Conservation (phyloP, 2,329 filamentous ascomycete species). For the Fusarium sambucinum region DNA sequence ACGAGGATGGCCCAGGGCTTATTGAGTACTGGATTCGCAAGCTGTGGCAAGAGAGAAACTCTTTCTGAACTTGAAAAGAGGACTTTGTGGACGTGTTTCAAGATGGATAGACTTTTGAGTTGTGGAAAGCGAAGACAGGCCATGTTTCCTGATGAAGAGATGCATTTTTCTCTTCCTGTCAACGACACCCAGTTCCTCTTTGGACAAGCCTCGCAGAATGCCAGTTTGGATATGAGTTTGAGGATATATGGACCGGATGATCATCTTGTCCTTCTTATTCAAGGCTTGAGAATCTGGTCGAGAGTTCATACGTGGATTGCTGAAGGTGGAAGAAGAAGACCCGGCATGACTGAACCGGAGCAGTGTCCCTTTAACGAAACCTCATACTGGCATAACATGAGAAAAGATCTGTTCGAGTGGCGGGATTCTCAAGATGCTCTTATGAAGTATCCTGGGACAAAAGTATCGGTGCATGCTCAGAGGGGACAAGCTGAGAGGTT, state of each 20-base stretch:
- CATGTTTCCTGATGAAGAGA: constrained; percentile 37
- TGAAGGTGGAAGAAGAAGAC: constrained; percentile 39
- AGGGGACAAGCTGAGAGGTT: constrained; percentile 44
- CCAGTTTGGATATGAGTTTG: not conserved
- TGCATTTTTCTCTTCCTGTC: constrained; percentile 29
- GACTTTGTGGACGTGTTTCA: constrained; percentile 44
- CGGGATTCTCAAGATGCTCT: constrained; percentile 27
- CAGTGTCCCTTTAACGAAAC: constrained; percentile 40
- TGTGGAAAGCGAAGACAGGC: constrained; percentile 43
- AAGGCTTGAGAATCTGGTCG: constrained; percentile 43
- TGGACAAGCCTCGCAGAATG: not conserved
- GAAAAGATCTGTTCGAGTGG: constrained; percentile 35
- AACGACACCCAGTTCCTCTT: constrained; percentile 43
- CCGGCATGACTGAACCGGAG: constrained; percentile 38
- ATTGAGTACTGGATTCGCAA: constrained; percentile 36
- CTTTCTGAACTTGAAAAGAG: constrained; percentile 43
- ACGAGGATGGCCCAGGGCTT: constrained; percentile 44
- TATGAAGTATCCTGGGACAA: constrained; percentile 43
- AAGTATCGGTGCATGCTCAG: constrained; percentile 42
- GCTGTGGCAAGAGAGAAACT: constrained; percentile 21
- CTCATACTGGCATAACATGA: constrained; percentile 43
- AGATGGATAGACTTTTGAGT: constrained; percentile 41
- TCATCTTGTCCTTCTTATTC: constrained; percentile 31
- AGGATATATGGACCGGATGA: constrained; percentile 23
- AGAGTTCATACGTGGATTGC: constrained; percentile 43